Evolutionary conservation across 176 grass and related monocot genomes (phyloP), one percentile per base, ranked within the genome.

Genomic region (Alloteropsis semialata): DNA sequence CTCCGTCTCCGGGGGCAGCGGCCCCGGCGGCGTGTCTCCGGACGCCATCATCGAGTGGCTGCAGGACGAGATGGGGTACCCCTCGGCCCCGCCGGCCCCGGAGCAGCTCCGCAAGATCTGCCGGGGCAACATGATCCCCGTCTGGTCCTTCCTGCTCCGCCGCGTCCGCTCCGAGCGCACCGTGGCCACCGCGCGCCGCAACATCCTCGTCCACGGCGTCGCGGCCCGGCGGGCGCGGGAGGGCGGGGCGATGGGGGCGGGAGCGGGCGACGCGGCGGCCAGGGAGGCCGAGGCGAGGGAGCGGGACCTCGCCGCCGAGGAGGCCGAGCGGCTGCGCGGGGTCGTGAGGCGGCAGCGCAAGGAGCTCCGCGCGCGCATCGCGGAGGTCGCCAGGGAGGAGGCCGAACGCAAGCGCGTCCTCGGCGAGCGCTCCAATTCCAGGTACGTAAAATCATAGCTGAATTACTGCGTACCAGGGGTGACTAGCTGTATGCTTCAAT

Each of bases 71-170:
- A 99, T 99, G 96, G 96, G 96, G 10, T 96, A 90, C 89, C 93
- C 96, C 15, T 93, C 89, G 68, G 72, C 96, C 12, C 87, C 85
- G 28, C 93, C 93, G 8, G 85, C 96, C 2, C 79, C 89, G 27
- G 96, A 99, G 17, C 96, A 96, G 82, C 89, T 99, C 6, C 96
- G 91, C 87, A 99, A 99, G 93, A 99, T 99, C 96, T 99, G 96
- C 89, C 91, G 96, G 50, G 96, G 96, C 59, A 99, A 99, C 85
- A 99, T 99, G 96, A 89, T 96, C 80, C 96, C 93, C 25, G 80
- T 96, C 42, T 96, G 96, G 96, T 84, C 85, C 67, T 99, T 99
- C 91, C 96, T 99, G 39, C 85, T 96, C 82, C 91, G 87, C 70
- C 87, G 96, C 17, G 93, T 99, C 83, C 93, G 93, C 65, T 99